phyloP scores from a whole-genome alignment of 2,329 filamentous ascomycete genomes.

The Sporothrix protearum region DNA sequence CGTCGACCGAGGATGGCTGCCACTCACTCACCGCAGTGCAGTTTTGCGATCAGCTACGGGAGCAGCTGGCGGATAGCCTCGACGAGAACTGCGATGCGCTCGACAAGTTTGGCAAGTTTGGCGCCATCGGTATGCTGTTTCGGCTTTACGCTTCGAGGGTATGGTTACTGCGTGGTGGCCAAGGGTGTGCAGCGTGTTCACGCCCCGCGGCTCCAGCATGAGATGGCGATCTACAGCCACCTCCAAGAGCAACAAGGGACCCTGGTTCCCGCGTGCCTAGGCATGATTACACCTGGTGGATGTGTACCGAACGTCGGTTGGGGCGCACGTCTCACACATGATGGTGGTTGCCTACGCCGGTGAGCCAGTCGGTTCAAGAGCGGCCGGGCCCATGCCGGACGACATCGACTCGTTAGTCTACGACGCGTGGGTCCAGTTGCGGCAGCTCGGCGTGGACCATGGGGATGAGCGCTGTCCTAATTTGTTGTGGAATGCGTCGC shows the following conservation, averaged over 20 bases:
- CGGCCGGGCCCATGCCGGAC: not conserved
- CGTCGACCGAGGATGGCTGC: not conserved
- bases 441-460: not conserved
- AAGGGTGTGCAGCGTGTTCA: constrained; percentile 20
- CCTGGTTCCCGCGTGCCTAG: constrained; percentile 17
- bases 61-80: not conserved
- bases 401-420: not conserved
- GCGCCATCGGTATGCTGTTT: constrained; percentile 16
- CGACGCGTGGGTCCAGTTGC: constrained; percentile 10
- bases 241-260: constrained; percentile 11
- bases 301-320: not conserved
- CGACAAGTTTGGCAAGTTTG: constrained; percentile 16
- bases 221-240: not conserved
- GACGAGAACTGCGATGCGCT: constrained; percentile 19
- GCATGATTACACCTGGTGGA: not conserved
- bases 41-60: not conserved
- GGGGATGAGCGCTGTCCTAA: constrained; percentile 13
- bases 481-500: constrained; percentile 2
- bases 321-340: constrained; percentile 20
- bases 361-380: not conserved
- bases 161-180: constrained; percentile 19
- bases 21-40: constrained; percentile 5
- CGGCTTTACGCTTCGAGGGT: constrained; percentile 11
- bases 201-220: not conserved
- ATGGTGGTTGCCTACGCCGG: constrained; percentile 20